Base-by-base conservation (phyloP, 2,329 filamentous ascomycete genomes). In the Trichoderma harzianum region DNA sequence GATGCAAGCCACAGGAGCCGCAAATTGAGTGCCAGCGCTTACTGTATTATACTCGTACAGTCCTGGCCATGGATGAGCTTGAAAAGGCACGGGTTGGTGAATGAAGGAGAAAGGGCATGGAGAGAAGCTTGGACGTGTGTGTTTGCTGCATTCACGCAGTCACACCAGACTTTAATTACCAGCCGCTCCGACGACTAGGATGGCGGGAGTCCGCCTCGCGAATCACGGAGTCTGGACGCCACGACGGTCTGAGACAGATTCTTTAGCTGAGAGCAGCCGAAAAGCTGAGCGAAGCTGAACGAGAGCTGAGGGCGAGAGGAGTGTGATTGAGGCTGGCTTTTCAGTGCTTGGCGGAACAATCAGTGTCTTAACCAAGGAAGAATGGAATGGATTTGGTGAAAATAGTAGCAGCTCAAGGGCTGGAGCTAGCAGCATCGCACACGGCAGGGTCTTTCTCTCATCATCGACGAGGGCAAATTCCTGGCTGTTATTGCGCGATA, bases 1-100 rank as follows among this genome's bases (percentile, higher is more conserved):
- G 14, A 62, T 43, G 60, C 16, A 62, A 16, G 60, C 60, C 60
- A 62, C 60, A 62, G 34, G 60, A 62, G 60, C 60, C 60, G 62
- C 62, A 65, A 34, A 53, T 65, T 53, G 43, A 34, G 39, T 64
- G 26, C 62, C 62, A 53, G 62, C 62, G 62, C 43, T 65, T 63
- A 63, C 36, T 62, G 34, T 30, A 43, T 26, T 16, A 18, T 21
- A 16, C 62, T 26, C 10, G 26, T 21, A 16, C 62, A 11, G 34
- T n/a, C 7, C 61, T 21, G 36, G 34, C 10, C 21, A 24, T 53
- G 47, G 21, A n/a, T n/a, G 43, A 47, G 43, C 18, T 43, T 43
- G 43, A 47, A 47, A 10, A 47, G 28, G 39, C 39, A 43, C 18
- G 18, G 43, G 16, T 47, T 47, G 43, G 18, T 51, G 43, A 51